phyloP scores from a whole-genome alignment of 805 yeast genomes.

The Cyberlindnera euphorbiae region DNA sequence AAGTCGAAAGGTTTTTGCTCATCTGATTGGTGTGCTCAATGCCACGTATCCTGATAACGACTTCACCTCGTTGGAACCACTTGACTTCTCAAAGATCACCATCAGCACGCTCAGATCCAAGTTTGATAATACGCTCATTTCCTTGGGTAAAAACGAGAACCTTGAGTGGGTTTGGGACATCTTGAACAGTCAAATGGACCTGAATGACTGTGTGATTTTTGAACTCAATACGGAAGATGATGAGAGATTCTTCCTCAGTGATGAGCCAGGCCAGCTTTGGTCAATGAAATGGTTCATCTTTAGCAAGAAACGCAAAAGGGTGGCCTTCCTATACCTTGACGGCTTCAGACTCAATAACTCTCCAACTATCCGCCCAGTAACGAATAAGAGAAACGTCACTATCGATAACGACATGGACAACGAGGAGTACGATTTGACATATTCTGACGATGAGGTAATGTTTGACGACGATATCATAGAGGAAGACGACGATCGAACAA shows the following conservation, averaged over 20 bases:
- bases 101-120: conserved; percentile 50
- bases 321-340: conserved; percentile 75
- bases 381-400: conserved; percentile 26
- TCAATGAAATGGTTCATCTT: conserved; percentile 81
- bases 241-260: conserved; percentile 21
- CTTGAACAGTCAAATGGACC: conserved; percentile 74
- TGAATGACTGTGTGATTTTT: conserved; percentile 51
- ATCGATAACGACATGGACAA: conserved; percentile 35
- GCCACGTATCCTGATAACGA: conserved; percentile 96
- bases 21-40: conserved; percentile 83
- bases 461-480: conserved; percentile 21
- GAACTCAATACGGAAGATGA: conserved; percentile 47
- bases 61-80: conserved; percentile 80
- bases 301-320: conserved; percentile 88
- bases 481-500: conserved; percentile 24
- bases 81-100: conserved; percentile 52
- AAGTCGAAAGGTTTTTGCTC: conserved; percentile 85
- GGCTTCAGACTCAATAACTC: conserved; percentile 39
- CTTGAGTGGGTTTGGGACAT: conserved; percentile 77
- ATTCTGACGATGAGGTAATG: conserved; percentile 32
- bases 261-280: conserved; percentile 31
- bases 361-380: conserved; percentile 32
- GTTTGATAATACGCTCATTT: conserved; percentile 73
- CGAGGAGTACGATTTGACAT: conserved; percentile 42
- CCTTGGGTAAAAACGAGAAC: conserved; percentile 55